These are phyloP conservation scores for Tuber calosporum DNA, from an alignment of 495 filamentous ascomycete species.

Conservation along the genomic window DNA sequence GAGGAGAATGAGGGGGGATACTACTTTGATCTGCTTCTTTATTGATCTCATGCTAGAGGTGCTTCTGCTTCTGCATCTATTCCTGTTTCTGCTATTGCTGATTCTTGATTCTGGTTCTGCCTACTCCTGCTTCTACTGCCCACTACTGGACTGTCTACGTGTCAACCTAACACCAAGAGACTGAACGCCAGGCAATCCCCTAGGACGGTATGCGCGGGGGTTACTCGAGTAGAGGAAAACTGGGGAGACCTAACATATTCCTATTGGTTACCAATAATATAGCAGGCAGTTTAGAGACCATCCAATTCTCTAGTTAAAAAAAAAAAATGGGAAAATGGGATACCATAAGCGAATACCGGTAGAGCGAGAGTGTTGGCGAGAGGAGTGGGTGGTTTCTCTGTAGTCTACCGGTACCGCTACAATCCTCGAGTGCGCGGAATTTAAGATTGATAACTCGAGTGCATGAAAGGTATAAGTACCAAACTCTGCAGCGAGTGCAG, in stretches of 20 bases:
- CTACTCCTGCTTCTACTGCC: background rate
- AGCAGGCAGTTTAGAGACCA: background rate
- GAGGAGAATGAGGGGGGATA: slow-evolving; percentile 1
- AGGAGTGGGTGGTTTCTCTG: background rate
- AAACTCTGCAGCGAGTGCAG: background rate
- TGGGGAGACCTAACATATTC: slow-evolving; percentile 2
- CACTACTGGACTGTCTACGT: slow-evolving; percentile 28
- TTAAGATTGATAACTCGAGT: too few relatives aligned
- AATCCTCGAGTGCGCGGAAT: background rate
- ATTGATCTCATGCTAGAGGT: slow-evolving; percentile 4
- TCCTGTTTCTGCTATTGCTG: background rate
- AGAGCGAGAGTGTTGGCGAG: background rate
- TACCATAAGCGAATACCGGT: background rate
- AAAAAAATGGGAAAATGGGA: background rate
- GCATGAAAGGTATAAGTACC: background rate
- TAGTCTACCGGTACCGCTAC: background rate
- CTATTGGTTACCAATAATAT: background rate
- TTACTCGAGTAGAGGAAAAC: background rate
- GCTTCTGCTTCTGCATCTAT: slow-evolving; percentile 1
- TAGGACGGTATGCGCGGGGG: background rate
- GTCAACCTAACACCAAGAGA: slow-evolving; percentile 19
- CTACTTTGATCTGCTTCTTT: slow-evolving; percentile 15
- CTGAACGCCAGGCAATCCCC: background rate
- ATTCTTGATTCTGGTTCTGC: background rate
- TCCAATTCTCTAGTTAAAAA: background rate